Evolutionary conservation across 2,329 filamentous ascomycete genomes (phyloP).

Genomic region (Fusarium sp.): DNA sequence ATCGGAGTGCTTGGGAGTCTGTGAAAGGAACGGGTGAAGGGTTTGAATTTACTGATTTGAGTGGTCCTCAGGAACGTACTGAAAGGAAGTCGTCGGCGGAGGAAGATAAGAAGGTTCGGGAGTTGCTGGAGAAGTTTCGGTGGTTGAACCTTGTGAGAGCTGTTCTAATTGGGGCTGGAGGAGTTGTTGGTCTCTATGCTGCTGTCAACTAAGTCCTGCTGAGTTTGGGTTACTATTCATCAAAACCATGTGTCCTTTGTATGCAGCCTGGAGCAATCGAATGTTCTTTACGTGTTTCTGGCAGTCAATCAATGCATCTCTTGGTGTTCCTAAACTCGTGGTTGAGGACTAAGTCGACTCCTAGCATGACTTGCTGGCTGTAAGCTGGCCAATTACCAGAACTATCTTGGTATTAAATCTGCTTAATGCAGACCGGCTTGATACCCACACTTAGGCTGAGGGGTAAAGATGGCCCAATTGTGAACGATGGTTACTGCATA

Average conservation of each 20-base stretch:
- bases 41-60: background rate
- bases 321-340: no score
- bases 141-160: constrained; percentile 5
- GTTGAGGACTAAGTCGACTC: no score
- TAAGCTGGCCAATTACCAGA: no score
- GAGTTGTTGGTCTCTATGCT: constrained; percentile 3
- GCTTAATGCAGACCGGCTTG: no score
- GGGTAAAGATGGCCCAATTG: constrained; percentile 19
- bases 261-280: no score
- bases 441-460: no score
- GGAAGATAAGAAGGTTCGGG: background rate
- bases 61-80: background rate
- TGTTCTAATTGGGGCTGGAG: constrained; percentile 6
- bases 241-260: no score
- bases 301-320: no score
- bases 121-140: constrained; percentile 2
- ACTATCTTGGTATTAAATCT: no score
- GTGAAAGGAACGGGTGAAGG: constrained; percentile 1
- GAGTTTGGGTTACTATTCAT: no score
- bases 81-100: background rate
- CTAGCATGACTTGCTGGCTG: no score
- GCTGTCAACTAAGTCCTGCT: background rate
- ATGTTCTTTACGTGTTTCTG: no score
- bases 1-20: constrained; percentile 5
- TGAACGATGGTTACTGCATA: constrained; percentile 42